Percentiles rank a stretch among this genome's conserved stretches.
Evolutionary conservation across 805 yeast genomes (phyloP).

Genomic region (Starmerella potacharoeniae): DNA sequence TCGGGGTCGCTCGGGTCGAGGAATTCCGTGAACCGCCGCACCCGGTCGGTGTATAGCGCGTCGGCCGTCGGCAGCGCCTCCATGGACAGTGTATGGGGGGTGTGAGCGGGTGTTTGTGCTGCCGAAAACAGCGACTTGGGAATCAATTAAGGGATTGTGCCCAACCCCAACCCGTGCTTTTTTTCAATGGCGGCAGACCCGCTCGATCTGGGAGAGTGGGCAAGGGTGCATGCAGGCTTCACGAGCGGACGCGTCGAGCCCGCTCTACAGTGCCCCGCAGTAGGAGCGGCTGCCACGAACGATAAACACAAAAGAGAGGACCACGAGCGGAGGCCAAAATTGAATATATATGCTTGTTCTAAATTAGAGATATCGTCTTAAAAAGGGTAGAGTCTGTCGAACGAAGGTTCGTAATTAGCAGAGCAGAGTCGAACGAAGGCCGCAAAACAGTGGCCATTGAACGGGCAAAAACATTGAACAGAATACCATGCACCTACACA

Average conservation of each 20-base stretch:
- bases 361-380: no score
- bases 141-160: conserved; percentile 1
- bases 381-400: no score
- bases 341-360: no score
- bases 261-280: no score
- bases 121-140: not conserved
- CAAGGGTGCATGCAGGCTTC: not conserved
- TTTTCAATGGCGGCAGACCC: not conserved
- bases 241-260: not conserved
- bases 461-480: no score
- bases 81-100: not conserved
- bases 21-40: conserved; percentile 80
- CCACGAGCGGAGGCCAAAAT: no score
- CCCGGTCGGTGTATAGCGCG: conserved; percentile 59
- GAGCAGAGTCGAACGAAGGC: no score
- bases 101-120: not conserved
- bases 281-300: no score
- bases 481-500: not conserved
- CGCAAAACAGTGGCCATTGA: no score
- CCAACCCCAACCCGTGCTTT: conserved; percentile 3
- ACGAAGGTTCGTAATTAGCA: no score
- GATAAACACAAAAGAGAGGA: no score
- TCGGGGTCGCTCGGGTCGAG: conserved; percentile 45
- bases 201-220: not conserved
- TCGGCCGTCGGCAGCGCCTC: conserved; percentile 22